Percentiles rank a stretch among this genome's conserved stretches.
Conservation (phyloP, 2,329 filamentous ascomycete species). For the Penicillium sp. region DNA sequence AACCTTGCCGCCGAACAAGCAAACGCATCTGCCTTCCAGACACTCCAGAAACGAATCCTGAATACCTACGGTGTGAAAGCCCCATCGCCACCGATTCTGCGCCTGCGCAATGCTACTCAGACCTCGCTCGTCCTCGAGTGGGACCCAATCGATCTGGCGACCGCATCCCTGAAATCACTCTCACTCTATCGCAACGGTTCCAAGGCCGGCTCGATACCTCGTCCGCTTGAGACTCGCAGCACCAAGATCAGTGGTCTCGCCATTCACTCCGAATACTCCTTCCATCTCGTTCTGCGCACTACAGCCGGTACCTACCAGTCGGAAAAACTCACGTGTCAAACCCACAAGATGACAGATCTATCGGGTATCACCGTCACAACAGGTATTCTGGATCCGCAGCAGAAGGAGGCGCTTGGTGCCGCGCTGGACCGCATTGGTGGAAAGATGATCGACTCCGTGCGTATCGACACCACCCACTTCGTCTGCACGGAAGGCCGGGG, state of each 20-base stretch:
- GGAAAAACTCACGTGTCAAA: slow-evolving; percentile 81
- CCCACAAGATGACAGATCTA: slow-evolving; percentile 98
- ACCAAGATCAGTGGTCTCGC: slow-evolving; percentile 96
- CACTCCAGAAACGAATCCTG: slow-evolving; percentile 87
- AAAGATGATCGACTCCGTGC: slow-evolving; percentile 83
- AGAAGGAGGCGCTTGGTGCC: slow-evolving; percentile 70
- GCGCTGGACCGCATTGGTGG: slow-evolving; percentile 88
- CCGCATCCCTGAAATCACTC: slow-evolving; percentile 84
- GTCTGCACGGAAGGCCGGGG: slow-evolving; percentile 93
- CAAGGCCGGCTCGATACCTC: slow-evolving; percentile 93
- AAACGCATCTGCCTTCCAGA: slow-evolving; percentile 73
- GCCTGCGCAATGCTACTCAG: slow-evolving; percentile 95
- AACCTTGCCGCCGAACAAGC: slow-evolving; percentile 77
- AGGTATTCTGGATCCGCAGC: slow-evolving; percentile 74
- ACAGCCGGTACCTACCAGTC: slow-evolving; percentile 84
- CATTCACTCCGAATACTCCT: slow-evolving; percentile 95
- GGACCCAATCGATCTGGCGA: slow-evolving; percentile 92
- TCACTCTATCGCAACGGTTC: slow-evolving; percentile 93
- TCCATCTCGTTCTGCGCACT: slow-evolving; percentile 88
- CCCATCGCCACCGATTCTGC: slow-evolving; percentile 74
- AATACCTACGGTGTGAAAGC: slow-evolving; percentile 79
- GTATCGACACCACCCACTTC: slow-evolving; percentile 98
- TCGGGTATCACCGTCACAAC: slow-evolving; percentile 93
- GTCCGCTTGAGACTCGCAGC: slow-evolving; percentile 81
- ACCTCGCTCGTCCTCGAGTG: slow-evolving; percentile 98